These are phyloP conservation scores for Scutellaria barbata DNA, from an alignment of 257 asterid genomes.

Conservation along the genomic window DNA sequence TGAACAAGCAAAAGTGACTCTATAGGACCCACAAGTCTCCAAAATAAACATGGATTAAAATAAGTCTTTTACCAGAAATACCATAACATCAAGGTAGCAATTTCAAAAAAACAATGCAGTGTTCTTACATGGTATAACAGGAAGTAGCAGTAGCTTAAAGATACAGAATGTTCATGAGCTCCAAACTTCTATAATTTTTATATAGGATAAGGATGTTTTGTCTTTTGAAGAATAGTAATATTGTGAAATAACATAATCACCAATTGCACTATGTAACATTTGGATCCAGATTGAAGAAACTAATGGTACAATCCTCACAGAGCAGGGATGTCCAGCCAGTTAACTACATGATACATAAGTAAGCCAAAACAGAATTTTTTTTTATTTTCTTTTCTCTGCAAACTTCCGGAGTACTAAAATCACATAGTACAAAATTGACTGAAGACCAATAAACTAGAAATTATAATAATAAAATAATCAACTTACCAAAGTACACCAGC, in stretches of 20 bases:
- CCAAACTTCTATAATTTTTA: constrained; percentile 23
- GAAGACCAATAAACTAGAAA: constrained; percentile 22
- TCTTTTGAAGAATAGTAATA: neutral
- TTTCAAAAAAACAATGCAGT: constrained; percentile 13
- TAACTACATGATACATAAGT: constrained; percentile 1
- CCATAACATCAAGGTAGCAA: neutral
- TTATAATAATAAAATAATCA: constrained; percentile 23
- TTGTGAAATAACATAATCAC: constrained; percentile 8
- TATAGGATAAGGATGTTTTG: constrained; percentile 13
- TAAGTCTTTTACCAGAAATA: constrained; percentile 2
- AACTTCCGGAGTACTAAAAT: constrained; percentile 24
- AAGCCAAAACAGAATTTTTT: constrained; percentile 12
- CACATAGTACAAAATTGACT: constrained; percentile 3
- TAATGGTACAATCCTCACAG: constrained; percentile 18
- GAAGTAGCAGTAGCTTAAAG: constrained; percentile 21
- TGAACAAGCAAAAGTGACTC: constrained; percentile 40
- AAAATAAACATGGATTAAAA: constrained; percentile 8
- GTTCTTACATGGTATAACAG: constrained; percentile 22
- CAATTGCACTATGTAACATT: neutral
- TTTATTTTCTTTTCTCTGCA: neutral
- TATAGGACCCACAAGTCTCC: constrained; percentile 31
- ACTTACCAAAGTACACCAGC: constrained; percentile 94
- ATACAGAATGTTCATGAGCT: constrained; percentile 17
- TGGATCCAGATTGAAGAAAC: constrained; percentile 28
- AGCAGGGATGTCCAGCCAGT: constrained; percentile 11